Conservation (phyloP, 1,139 yeast species). For the Komagataea norvegica region DNA sequence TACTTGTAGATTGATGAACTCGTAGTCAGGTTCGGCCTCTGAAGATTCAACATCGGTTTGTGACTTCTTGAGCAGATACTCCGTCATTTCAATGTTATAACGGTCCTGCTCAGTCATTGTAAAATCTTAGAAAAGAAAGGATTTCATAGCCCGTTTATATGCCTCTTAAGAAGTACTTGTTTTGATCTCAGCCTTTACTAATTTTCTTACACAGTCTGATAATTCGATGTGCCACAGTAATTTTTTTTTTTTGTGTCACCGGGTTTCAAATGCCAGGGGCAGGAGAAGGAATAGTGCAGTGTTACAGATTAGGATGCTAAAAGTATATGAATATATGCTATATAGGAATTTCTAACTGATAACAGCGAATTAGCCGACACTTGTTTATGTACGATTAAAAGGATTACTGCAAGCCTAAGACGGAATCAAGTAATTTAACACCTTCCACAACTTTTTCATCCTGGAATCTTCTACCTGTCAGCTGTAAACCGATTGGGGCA, state of each 20-base stretch:
- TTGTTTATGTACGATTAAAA: too few relatives aligned
- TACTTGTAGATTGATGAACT: conserved; percentile 11
- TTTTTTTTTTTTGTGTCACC: neutral
- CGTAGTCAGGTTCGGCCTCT: conserved; percentile 1
- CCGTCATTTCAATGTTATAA: conserved; percentile 11
- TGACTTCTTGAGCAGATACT: conserved; percentile 7
- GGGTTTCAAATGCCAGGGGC: too few relatives aligned
- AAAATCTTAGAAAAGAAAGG: neutral
- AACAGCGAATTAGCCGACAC: too few relatives aligned
- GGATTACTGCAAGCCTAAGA: conserved; percentile 13
- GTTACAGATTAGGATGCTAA: too few relatives aligned
- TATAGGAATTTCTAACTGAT: too few relatives aligned
- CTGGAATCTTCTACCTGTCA: conserved; percentile 46
- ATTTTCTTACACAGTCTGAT: neutral
- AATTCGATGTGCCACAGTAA: neutral
- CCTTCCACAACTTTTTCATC: conserved; percentile 54
- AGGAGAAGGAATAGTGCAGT: too few relatives aligned
- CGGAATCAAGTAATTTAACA: conserved; percentile 22
- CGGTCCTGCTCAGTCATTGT: neutral
- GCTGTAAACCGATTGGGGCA: conserved; percentile 51
- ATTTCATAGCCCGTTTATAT: neutral
- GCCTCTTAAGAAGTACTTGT: neutral
- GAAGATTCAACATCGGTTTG: neutral
- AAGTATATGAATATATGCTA: too few relatives aligned
- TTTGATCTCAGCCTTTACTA: neutral